These are phyloP conservation scores for Cryphonectria parasitica DNA, from an alignment of 2,329 filamentous ascomycete genomes.

Conservation along the genomic window DNA sequence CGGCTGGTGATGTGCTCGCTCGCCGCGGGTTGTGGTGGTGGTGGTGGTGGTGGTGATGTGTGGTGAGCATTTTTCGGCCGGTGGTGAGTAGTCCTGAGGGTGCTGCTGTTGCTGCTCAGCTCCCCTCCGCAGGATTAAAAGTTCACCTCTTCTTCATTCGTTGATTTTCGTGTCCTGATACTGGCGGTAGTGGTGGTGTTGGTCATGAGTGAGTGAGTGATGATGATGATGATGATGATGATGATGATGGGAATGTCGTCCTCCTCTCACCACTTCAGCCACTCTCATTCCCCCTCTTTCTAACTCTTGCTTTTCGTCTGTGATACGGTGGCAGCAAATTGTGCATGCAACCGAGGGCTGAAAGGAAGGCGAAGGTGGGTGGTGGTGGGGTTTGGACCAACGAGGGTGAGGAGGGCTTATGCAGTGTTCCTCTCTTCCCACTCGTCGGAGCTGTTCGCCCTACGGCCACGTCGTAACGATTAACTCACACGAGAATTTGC, in stretches of 20 bases:
- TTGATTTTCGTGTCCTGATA: neutral
- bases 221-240: neutral
- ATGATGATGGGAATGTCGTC: neutral
- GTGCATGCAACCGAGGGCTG: neutral
- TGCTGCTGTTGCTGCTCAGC: neutral
- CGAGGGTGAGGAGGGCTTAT: neutral
- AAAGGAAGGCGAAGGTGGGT: no score
- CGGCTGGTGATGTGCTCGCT: neutral
- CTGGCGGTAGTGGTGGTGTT: neutral
- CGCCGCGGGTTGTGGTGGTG: neutral
- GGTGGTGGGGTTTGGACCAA: neutral
- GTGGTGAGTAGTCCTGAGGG: neutral
- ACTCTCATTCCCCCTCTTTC: neutral
- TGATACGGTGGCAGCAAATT: neutral
- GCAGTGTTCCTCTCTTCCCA: neutral
- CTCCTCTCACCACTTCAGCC: neutral
- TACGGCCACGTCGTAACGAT: neutral
- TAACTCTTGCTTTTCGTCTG: neutral
- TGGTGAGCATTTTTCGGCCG: constrained; percentile 6
- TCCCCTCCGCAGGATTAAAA: neutral
- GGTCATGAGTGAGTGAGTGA: neutral
- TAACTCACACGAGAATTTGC: neutral
- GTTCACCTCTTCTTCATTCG: neutral
- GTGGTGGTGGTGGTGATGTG: neutral
- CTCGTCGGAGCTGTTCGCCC: neutral